Percentiles rank a stretch among this genome's conserved stretches.
phyloP scores from a whole-genome alignment of 306 rosid species.

The Notholithocarpus densiflorus region DNA sequence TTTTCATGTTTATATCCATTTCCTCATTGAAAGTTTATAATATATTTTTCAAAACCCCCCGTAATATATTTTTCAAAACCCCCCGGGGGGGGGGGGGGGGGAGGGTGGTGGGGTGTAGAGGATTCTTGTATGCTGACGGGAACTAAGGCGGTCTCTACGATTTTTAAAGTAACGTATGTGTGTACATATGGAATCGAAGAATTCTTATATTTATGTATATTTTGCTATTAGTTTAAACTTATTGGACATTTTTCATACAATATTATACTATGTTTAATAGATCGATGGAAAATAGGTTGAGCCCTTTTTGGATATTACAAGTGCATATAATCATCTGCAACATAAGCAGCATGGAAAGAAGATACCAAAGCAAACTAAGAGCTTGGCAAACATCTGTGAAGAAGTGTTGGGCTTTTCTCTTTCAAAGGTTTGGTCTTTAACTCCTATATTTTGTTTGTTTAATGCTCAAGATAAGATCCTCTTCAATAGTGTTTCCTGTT shows the following conservation, averaged over 20 bases:
- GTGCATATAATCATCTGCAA: conserved; percentile 60
- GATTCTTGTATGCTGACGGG: background rate
- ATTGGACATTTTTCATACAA: background rate
- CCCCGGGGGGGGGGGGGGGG: too few relatives aligned
- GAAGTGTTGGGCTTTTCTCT: conserved; percentile 71
- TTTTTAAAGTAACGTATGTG: too few relatives aligned
- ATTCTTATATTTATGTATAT: background rate
- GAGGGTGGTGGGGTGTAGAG: background rate
- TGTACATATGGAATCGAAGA: too few relatives aligned
- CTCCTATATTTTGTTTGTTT: conserved; percentile 1
- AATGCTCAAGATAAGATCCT: background rate
- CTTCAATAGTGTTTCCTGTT: background rate
- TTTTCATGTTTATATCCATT: background rate
- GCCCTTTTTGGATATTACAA: conserved; percentile 76
- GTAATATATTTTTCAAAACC: too few relatives aligned
- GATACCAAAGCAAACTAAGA: conserved; percentile 55
- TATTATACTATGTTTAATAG: conserved; percentile 1
- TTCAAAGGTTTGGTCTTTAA: conserved; percentile 65
- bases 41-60: too few relatives aligned
- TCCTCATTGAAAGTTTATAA: too few relatives aligned
- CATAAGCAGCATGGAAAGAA: conserved; percentile 59
- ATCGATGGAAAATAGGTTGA: conserved; percentile 54
- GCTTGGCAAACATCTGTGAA: conserved; percentile 70
- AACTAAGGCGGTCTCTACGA: background rate
- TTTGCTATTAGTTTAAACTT: background rate